Conservation (phyloP, 2,329 filamentous ascomycete species). For the Scedosporium boydii region DNA sequence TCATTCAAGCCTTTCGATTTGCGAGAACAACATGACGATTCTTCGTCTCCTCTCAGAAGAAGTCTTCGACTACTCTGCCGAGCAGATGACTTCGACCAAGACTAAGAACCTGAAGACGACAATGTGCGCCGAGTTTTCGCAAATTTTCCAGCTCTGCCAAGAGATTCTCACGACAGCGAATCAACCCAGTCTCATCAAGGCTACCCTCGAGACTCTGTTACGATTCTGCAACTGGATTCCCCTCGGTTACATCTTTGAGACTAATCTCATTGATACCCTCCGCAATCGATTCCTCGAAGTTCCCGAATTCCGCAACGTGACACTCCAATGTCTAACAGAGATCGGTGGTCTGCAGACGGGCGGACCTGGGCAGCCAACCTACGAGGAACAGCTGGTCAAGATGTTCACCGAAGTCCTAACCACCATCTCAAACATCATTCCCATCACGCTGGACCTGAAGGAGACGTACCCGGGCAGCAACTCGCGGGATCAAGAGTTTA, state of each 20-base stretch:
- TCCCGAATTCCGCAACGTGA: slow-evolving; percentile 93
- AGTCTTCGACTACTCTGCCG: slow-evolving; percentile 96
- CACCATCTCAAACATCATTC: slow-evolving; percentile 87
- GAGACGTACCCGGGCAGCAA: slow-evolving; percentile 86
- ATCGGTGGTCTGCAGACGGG: slow-evolving; percentile 90
- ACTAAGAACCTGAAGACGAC: slow-evolving; percentile 94
- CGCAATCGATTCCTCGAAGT: slow-evolving; percentile 86
- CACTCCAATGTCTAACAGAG: slow-evolving; percentile 92
- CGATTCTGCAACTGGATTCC: slow-evolving; percentile 99
- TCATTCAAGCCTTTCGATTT: slow-evolving; percentile 90
- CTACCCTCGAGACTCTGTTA: slow-evolving; percentile 90
- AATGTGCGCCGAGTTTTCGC: slow-evolving; percentile 98
- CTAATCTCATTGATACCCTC: slow-evolving; percentile 86
- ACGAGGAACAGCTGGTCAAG: slow-evolving; percentile 90
- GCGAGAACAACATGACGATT: slow-evolving; percentile 99
- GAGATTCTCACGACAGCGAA: slow-evolving; percentile 88
- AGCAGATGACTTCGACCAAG: slow-evolving; percentile 98
- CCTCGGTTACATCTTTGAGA: slow-evolving; percentile 97
- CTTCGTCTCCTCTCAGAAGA: slow-evolving; percentile 91
- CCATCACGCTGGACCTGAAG: slow-evolving; percentile 81
- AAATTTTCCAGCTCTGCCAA: slow-evolving; percentile 95
- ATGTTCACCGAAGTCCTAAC: slow-evolving; percentile 98
- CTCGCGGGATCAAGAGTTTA: slow-evolving; percentile 89
- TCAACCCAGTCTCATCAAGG: slow-evolving; percentile 82
- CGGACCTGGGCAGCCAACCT: slow-evolving; percentile 56